A percentile compares a stretch with the other conserved stretches of the same genome.
Conservation (phyloP, 169 alveolate genomes). For the Babesia divergens region DNA sequence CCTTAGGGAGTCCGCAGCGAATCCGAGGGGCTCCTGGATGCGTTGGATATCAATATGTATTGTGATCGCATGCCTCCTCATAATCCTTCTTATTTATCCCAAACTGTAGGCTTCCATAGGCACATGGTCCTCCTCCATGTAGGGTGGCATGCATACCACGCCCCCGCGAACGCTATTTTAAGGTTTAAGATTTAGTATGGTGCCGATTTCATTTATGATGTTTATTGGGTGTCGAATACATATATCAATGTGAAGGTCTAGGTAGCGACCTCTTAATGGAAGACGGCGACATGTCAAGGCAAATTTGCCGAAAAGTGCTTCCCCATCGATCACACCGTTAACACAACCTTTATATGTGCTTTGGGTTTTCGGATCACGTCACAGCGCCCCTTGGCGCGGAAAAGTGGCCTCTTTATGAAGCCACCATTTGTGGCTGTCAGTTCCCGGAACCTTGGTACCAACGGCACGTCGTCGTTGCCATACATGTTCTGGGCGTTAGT, state of each 20-base stretch:
- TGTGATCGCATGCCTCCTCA: neutral
- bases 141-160: no score
- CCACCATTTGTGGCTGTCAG: constrained; percentile 63
- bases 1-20: constrained; percentile 10
- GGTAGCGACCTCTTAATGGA: no score
- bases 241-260: no score
- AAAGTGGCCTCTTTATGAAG: constrained; percentile 47
- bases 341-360: constrained; percentile 57
- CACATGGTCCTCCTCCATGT: no score
- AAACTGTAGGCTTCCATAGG: neutral
- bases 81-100: neutral
- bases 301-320: no score
- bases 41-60: neutral
- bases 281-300: no score
- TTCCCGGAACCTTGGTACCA: constrained; percentile 53
- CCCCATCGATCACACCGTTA: constrained; percentile 22
- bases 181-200: no score
- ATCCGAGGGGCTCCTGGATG: neutral
- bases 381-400: constrained; percentile 65
- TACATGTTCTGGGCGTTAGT: constrained; percentile 47
- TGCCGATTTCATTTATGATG: no score
- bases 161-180: no score
- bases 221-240: no score
- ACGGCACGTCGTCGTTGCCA: constrained; percentile 40
- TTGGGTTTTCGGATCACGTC: constrained; percentile 61